Evolutionary conservation across 768 basidiomycete genomes (phyloP).

Genomic region (Leccinum arenicola): DNA sequence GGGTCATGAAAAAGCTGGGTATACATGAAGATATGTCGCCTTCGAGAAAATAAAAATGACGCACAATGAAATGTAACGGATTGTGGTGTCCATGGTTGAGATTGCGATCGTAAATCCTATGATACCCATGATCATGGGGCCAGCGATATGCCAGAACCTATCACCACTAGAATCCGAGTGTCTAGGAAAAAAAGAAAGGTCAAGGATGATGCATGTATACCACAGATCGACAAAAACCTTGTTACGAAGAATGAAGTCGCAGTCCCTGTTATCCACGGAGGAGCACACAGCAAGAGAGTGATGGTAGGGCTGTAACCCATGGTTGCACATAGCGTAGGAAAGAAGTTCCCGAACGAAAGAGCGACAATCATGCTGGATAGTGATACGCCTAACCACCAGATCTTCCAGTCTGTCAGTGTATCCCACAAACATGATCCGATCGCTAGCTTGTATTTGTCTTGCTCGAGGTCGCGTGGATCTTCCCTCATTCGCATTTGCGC

Average conservation of each 20-base stretch:
- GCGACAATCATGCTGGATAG: slow-evolving; percentile 53
- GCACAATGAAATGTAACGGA: slow-evolving; percentile 64
- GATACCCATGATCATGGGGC: slow-evolving; percentile 53
- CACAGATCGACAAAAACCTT: slow-evolving; percentile 32
- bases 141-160: slow-evolving; percentile 66
- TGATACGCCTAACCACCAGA: slow-evolving; percentile 74
- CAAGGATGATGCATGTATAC: neutral
- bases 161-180: slow-evolving; percentile 73
- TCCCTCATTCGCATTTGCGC: slow-evolving; percentile 59
- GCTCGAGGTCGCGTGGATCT: slow-evolving; percentile 53
- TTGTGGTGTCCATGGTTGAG: slow-evolving; percentile 56
- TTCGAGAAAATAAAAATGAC: slow-evolving; percentile 12
- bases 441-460: slow-evolving; percentile 38
- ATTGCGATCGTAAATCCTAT: slow-evolving; percentile 65
- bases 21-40: neutral
- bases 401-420: slow-evolving; percentile 71
- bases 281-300: slow-evolving; percentile 71
- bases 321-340: slow-evolving; percentile 72
- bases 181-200: slow-evolving; percentile 29
- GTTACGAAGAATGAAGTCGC: slow-evolving; percentile 54
- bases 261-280: slow-evolving; percentile 66
- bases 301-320: slow-evolving; percentile 61
- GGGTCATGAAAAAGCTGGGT: slow-evolving; percentile 70
- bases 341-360: slow-evolving; percentile 74
- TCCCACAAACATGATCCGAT: slow-evolving; percentile 46